Evolutionary conservation across 2,329 filamentous ascomycete genomes (phyloP).

Genomic region (Xylaria digitata): DNA sequence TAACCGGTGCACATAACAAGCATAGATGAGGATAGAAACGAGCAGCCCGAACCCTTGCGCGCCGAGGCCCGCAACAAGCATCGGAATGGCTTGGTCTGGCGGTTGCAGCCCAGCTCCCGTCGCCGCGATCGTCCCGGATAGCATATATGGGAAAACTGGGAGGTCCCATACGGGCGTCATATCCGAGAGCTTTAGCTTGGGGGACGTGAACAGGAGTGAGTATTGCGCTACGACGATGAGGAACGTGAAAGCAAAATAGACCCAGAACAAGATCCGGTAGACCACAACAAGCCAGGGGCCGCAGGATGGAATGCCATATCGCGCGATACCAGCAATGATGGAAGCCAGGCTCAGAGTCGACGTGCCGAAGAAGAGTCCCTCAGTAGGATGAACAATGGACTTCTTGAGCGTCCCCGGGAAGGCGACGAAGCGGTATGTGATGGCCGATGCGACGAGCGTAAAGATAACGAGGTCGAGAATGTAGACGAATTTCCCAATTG

Average conservation of each 20-base stretch:
- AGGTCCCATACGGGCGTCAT: conserved; percentile 54
- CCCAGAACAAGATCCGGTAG: conserved; percentile 56
- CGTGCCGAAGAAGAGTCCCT: conserved; percentile 60
- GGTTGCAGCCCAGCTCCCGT: conserved; percentile 50
- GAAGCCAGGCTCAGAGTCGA: conserved; percentile 55
- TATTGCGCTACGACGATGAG: conserved; percentile 54
- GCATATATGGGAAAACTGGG: conserved; percentile 52
- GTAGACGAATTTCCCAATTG: conserved; percentile 63
- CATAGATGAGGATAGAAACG: conserved; percentile 58
- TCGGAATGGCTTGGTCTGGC: conserved; percentile 50
- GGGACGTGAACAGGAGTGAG: conserved; percentile 52
- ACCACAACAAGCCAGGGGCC: conserved; percentile 54
- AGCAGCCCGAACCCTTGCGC: conserved; percentile 60
- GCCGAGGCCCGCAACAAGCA: conserved; percentile 57
- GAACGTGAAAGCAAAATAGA: conserved; percentile 56
- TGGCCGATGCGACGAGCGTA: conserved; percentile 48
- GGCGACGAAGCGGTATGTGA: conserved; percentile 58
- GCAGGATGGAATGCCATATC: conserved; percentile 53
- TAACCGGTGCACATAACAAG: conserved; percentile 55
- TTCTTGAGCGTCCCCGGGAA: conserved; percentile 57
- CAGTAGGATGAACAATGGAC: conserved; percentile 62
- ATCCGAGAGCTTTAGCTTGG: conserved; percentile 52
- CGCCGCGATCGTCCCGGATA: conserved; percentile 53
- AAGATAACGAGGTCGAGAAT: conserved; percentile 63
- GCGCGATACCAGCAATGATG: conserved; percentile 56